Base-by-base conservation (phyloP, 2,329 filamentous ascomycete genomes). In the Lachnellula hyalina region DNA sequence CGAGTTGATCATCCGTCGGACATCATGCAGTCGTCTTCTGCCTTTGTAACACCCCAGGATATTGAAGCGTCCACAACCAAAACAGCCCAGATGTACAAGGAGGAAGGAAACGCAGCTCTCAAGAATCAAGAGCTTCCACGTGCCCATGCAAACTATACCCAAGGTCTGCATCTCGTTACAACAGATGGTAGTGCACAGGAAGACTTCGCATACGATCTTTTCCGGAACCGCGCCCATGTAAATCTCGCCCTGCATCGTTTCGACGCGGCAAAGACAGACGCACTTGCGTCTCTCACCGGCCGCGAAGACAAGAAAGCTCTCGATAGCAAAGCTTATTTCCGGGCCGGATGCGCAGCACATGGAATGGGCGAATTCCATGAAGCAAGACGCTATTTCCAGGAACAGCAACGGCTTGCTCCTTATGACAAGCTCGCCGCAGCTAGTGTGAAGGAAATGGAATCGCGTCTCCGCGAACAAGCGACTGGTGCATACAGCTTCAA, bases 401-500 rank as follows among this genome's bases (percentile, higher is more conserved):
- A 58, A 38, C 55, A 60, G 28, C 47, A 52, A 34, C 51, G 19
- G 51, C 51, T 65, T 45, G 65, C 61, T 21, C 72, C 64, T 61
- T 70, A 61, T 62, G 63, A 54, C 49, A 72, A 65, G 47, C 32
- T 45, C 7, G 49, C 47, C 44, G 41, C 19, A 47, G 19, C 41
- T 7, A 9, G 25, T 47, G 36, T 55, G 11, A 8, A 23, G 40
- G 8, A 70, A 2, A 66, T 65, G 25, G 58, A 65, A 11, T 49
- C 59, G 3, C 66, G 74, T 15, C 53, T 76, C 0, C 35, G 49
- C 0, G 77, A 81, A 59, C 63, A 74, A 51, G 51, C 69, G 9
- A 68, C 55, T 0, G 77, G 77, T 0, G 49, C 54, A 0, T 79
- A 77, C 51, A 44, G 63, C 4, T 80, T 73, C 59, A 61, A 21